Evolutionary conservation across 768 basidiomycete genomes (phyloP), one percentile per base, ranked within the genome.

Genomic region (Kwoniella sp.): DNA sequence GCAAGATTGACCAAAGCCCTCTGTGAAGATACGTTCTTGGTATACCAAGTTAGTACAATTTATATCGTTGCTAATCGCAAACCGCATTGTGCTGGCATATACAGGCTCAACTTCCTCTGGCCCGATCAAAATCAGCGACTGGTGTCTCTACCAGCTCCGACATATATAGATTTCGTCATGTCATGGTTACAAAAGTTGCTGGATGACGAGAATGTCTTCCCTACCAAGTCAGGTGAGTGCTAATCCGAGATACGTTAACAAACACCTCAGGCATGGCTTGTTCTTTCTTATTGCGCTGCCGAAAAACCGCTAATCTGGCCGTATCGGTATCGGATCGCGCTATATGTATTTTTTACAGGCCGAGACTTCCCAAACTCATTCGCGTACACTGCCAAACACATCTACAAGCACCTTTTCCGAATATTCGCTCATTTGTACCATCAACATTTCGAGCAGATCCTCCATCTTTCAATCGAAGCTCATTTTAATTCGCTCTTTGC

Each of bases 401-500:
- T 98, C 73, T 98, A 97, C 81, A 91, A 93, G 30, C 94, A 97
- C 75, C 90, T 98, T 36, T 86, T 98, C 90, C 90, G 95, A 52
- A 90, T 98, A 68, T 97, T 97, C 77, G 94, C 95, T 10, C 95
- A 98, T 83, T 86, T 98, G 72, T 98, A 97, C 79, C 89, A 97
- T 78, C 90, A 91, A 9, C 95, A 98, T 76, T 98, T 93, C 77
- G 83, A 85, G 1, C 76, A 81, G 33, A 89, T 97, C 75, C 86
- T 98, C 24, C 92, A 98, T 76, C 86, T 98, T 25, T 90, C 91
- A 44, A 88, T 90, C 10, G 95, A 98, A 76, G 79, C 80, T 12
- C 93, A 95, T 79, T 94, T 95, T 83, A 95, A 95, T 80, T 95
- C 92, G 2, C 87, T 98, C 37, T 98, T 98, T 80, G 95, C 95